Evolutionary conservation across 2,329 filamentous ascomycete species (phyloP).

Genomic region (Cordyceps militaris): DNA sequence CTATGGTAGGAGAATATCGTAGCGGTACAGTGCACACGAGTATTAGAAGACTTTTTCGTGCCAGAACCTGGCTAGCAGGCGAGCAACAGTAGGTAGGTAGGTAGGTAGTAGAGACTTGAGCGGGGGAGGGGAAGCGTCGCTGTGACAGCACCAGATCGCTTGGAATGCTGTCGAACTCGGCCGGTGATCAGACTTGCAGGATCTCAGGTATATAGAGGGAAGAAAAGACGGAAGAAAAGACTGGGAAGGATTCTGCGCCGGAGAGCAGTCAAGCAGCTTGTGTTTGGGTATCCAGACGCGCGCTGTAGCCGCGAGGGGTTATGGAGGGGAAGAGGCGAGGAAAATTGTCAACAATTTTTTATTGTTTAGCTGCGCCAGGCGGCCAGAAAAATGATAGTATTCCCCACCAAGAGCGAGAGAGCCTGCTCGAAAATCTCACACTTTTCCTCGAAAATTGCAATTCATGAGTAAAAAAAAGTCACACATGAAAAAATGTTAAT

Average conservation of each 20-base stretch:
- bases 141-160: not conserved
- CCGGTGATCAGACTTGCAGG: not conserved
- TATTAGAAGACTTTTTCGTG: not conserved
- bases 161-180: not conserved
- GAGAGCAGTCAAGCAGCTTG: not conserved
- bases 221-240: not conserved
- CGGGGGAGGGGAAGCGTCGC: conserved; percentile 5
- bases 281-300: conserved; percentile 10
- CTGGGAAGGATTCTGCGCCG: not conserved
- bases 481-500: not conserved
- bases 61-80: not conserved
- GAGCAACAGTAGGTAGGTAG: not conserved
- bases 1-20: too few relatives aligned
- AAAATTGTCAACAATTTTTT: conserved; percentile 13
- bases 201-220: not conserved
- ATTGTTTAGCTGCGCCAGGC: not conserved
- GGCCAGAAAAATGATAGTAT: conserved; percentile 2
- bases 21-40: not conserved
- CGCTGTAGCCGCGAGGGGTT: conserved; percentile 12
- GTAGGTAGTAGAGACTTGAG: conserved; percentile 2
- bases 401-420: not conserved
- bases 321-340: conserved; percentile 12
- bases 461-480: not conserved
- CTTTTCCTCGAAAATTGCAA: not conserved
- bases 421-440: not conserved